Base-by-base conservation (phyloP, 2,329 filamentous ascomycete species). In the Cordyceps tenuipes region DNA sequence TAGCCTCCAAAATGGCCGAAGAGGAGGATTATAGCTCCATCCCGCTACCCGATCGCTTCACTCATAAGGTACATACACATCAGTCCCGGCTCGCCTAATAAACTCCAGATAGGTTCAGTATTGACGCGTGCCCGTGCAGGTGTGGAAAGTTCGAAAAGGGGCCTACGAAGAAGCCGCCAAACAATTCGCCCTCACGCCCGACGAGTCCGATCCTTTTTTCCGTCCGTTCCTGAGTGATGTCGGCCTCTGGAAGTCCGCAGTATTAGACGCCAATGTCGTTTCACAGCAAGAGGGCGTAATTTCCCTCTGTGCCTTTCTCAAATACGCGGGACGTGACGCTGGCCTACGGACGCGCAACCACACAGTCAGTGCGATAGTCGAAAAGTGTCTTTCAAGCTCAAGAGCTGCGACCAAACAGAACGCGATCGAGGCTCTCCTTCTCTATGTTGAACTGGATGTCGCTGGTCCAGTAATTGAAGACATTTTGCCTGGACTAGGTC, bases 121-220 rank as follows among this genome's bases (percentile, higher is more conserved):
- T 31, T 59, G 31, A 59, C 39, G 47, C 15, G 15, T 7, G 5
- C 15, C 12, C 41, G 34, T 36, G 48, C 49, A 89, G 88, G 84
- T 89, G 69, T 99, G 94, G 94, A 99, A 99, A 82, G 92, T 96
- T 47, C 85, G 94, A 69, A 99, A 99, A 77, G 86, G 85, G 70
- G 94, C 87, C 57, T 99, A 97, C 72, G 94, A 99, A 80, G 91
- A 94, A 66, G 92, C 91, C 21, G 84, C 88, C 46, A 92, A 94
- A 73, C 84, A 87, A 66, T 97, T 99, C 73, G 87, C 91, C 71
- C 79, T 84, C 61, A 91, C 92, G 6, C 87, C 90, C 63, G 88
- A 92, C 75, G 93, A 97, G 71, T 83, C 86, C 66, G 89, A 95
- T 71, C 86, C 91, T 13, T 87, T 87, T 41, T 97, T 99, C 68